Evolutionary conservation across 306 rosid species (phyloP).

Genomic region (Carpinus viminea): DNA sequence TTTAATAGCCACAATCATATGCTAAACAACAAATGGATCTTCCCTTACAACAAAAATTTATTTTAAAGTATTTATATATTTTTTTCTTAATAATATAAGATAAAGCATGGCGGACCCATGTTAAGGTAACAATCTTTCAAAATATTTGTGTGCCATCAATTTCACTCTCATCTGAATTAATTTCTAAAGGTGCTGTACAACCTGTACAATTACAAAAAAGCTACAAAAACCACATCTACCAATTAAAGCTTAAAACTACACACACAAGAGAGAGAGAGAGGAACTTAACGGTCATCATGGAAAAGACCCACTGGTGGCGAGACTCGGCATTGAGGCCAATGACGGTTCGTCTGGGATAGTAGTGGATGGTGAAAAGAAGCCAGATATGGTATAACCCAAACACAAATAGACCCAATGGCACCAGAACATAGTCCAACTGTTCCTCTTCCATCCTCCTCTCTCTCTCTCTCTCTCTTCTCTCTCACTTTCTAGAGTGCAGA

Average conservation of each 20-base stretch:
- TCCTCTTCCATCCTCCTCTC: conserved; percentile 48
- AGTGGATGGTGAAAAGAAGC: conserved; percentile 46
- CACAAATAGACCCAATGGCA: conserved; percentile 63
- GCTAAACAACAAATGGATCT: not conserved
- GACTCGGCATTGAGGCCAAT: conserved; percentile 73
- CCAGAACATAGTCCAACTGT: conserved; percentile 54
- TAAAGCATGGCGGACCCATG: not conserved
- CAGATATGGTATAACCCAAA: conserved; percentile 57
- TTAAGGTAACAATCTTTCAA: not conserved
- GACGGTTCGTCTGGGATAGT: conserved; percentile 62
- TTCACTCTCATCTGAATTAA: not conserved
- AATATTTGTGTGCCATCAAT: not conserved
- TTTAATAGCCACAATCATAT: not conserved
- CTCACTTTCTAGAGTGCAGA: not conserved
- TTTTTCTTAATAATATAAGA: not conserved
- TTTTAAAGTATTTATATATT: not conserved
- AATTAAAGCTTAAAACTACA: not conserved
- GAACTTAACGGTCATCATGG: conserved; percentile 71
- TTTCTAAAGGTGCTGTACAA: not conserved
- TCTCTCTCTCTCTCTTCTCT: not conserved
- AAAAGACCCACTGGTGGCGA: conserved; percentile 76
- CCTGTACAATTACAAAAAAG: no score
- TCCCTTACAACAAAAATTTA: not conserved
- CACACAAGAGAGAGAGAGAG: not conserved
- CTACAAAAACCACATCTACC: not conserved